Evolutionary conservation across 169 alveolate species (phyloP).

Genomic region (Miamiensis avidus): DNA sequence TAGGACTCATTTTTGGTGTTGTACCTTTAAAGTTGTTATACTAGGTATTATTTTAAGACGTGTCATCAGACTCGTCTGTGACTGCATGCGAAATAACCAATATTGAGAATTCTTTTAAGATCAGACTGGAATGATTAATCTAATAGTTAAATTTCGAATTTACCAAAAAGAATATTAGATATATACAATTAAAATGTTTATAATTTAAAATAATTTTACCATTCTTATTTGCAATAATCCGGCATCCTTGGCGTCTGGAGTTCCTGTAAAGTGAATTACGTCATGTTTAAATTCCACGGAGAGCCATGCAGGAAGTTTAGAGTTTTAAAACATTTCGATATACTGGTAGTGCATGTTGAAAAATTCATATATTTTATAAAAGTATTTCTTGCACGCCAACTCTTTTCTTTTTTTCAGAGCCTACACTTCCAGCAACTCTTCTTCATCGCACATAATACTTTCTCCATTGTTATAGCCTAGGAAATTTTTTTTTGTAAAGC

Average conservation of each 20-base stretch:
- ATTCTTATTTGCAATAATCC: neutral
- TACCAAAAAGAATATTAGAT: no score
- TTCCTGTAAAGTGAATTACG: neutral
- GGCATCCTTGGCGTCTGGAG: neutral
- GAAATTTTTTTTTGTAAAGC: neutral
- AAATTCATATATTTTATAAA: no score
- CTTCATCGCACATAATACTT: neutral
- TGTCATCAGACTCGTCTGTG: neutral
- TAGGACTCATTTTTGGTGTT: no score
- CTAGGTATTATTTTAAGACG: no score
- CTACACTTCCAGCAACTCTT: neutral
- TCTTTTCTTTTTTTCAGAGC: neutral
- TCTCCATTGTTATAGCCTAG: neutral
- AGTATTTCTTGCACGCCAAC: neutral
- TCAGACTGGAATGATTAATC: neutral
- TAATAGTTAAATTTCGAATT: no score
- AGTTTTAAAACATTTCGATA: neutral
- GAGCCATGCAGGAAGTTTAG: neutral
- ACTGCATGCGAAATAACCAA: neutral
- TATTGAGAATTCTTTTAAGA: neutral
- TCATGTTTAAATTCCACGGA: neutral
- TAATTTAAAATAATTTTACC: no score
- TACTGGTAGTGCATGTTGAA: neutral
- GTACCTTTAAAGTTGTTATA: no score
- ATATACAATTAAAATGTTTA: no score